phyloP scores from a whole-genome alignment of 2,329 filamentous ascomycete genomes.

The Diaporthe citri region DNA sequence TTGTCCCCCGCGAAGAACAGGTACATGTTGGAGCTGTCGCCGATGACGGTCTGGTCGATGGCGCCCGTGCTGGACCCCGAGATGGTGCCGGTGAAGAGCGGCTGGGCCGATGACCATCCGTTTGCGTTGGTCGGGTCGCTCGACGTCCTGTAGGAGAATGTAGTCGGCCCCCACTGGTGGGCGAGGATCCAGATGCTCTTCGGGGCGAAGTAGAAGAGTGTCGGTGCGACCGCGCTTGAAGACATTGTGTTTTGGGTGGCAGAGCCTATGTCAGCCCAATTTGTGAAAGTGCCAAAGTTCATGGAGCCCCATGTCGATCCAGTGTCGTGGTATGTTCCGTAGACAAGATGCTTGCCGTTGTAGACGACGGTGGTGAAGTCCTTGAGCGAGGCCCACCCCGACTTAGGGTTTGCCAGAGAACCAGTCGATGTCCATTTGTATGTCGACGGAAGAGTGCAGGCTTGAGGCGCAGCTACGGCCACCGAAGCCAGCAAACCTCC shows the following conservation, averaged over 20 bases:
- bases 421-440: conserved; percentile 68
- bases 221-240: conserved; percentile 65
- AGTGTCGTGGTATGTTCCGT: conserved; percentile 62
- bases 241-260: conserved; percentile 66
- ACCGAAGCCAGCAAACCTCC: conserved; percentile 11
- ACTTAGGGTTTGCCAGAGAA: conserved; percentile 63
- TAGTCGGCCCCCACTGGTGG: conserved; percentile 72
- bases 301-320: conserved; percentile 67
- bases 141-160: conserved; percentile 72
- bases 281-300: conserved; percentile 66
- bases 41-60: conserved; percentile 75
- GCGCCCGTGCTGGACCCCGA: conserved; percentile 62
- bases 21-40: conserved; percentile 72
- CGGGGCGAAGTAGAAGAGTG: conserved; percentile 72
- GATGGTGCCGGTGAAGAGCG: conserved; percentile 70
- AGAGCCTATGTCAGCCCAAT: conserved; percentile 65
- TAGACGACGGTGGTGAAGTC: conserved; percentile 70
- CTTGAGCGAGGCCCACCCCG: conserved; percentile 70
- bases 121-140: conserved; percentile 68
- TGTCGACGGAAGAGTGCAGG: conserved; percentile 65
- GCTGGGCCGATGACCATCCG: conserved; percentile 65
- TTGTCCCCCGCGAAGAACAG: conserved; percentile 78
- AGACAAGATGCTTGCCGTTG: conserved; percentile 72
- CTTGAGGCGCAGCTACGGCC: background rate
- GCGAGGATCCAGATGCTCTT: conserved; percentile 74